Base-by-base conservation (phyloP, 768 basidiomycete species). In the Lentinula boryana region DNA sequence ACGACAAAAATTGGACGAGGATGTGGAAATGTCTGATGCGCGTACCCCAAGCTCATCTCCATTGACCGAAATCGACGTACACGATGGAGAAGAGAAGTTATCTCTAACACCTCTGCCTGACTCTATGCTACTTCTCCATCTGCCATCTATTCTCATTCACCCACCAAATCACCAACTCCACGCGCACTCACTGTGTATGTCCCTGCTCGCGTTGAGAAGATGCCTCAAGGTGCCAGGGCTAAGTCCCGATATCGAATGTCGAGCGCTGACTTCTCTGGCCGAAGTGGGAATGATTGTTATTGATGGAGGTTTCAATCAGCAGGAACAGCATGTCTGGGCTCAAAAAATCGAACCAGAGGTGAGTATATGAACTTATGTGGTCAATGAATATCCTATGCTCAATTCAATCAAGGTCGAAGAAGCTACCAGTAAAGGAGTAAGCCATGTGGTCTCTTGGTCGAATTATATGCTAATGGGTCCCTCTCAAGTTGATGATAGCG, bases 341-440 rank as follows among this genome's bases (percentile, higher is more conserved):
- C 65, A 64, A n/a, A 82, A 77, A 32, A 72, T 86, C 7, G 83
- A 82, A 63, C 68, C 57, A 0, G 88, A 90, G 68, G 86, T 88
- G 21, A 61, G 75, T 62, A 12, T 56, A 40, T 56, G 35, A 16
- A 40, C 55, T 6, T 52, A n/a, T 55, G 38, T 43, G 41, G 15
- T 48, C 18, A 18, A 18, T 41, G 32, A n/a, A 27, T n/a, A 16
- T 44, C 16, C 62, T 16, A 6, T 10, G 27, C 43, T 40, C 32
- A 46, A 31, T 61, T 31, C 41, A 27, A 32, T 21, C 48, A 64
- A 83, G 82, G 76, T 82, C 2, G 88, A 89, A 67, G 83, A 78
- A 60, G 85, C 88, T 10, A 75, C 89, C 15, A 83, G 82, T 15
- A 88, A 87, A 73, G 89, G 86, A 60, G 88, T 91, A 61, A 71